Evolutionary conservation across 441 rosid species (phyloP).

Genomic region (Erodium trifolium): DNA sequence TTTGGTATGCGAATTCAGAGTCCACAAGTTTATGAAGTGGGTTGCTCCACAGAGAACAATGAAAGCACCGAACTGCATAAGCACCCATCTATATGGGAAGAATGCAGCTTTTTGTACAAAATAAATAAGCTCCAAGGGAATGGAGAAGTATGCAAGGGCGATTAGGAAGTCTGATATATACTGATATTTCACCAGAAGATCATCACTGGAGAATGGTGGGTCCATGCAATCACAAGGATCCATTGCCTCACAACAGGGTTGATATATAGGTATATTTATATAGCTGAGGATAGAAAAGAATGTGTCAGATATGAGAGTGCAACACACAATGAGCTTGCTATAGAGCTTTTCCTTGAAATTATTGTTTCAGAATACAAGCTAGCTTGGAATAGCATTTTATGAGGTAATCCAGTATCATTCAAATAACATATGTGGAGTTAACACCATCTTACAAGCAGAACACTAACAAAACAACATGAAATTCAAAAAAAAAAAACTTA

Average conservation of each 20-base stretch:
- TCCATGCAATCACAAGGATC: slow-evolving; percentile 85
- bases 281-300: slow-evolving; percentile 28
- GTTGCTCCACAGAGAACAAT: slow-evolving; percentile 94
- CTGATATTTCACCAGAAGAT: slow-evolving; percentile 73
- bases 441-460: background rate
- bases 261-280: background rate
- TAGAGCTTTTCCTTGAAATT: background rate
- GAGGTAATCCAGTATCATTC: background rate
- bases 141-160: slow-evolving; percentile 87
- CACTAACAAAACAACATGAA: background rate
- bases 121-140: slow-evolving; percentile 79
- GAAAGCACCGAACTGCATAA: slow-evolving; percentile 91
- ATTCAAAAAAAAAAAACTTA: too few species aligned
- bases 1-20: slow-evolving; percentile 64
- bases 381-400: background rate
- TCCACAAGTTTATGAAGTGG: slow-evolving; percentile 87
- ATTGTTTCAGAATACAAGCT: background rate
- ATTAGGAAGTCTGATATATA: slow-evolving; percentile 82
- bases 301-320: background rate
- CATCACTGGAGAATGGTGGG: slow-evolving; percentile 58
- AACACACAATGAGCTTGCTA: background rate
- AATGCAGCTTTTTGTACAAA: slow-evolving; percentile 82
- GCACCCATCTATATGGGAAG: slow-evolving; percentile 96
- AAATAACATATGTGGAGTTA: background rate
- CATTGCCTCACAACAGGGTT: slow-evolving; percentile 31